phyloP scores from a whole-genome alignment of 2,329 filamentous ascomycete species.

The Fusarium oligoseptatum region DNA sequence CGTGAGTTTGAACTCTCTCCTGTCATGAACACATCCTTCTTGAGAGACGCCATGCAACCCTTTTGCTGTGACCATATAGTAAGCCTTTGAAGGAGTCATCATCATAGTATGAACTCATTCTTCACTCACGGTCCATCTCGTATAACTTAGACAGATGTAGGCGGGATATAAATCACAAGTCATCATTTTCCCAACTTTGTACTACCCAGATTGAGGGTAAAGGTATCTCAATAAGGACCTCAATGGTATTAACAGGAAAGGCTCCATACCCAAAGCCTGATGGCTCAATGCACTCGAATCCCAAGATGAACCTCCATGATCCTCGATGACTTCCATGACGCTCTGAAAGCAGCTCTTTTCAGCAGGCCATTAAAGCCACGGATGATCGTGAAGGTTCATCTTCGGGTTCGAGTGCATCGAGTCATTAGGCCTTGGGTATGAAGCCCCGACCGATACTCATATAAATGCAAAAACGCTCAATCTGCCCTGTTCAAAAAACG shows the following conservation, averaged over 20 bases:
- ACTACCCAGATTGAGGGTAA: not conserved
- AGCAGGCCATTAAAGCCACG: too few relatives aligned
- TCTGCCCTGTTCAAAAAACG: slow-evolving; percentile 23
- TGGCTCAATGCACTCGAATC: too few relatives aligned
- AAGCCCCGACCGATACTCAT: not conserved
- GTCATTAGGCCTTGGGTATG: too few relatives aligned
- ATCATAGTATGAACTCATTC: not conserved
- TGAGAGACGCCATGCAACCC: not conserved
- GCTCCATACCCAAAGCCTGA: not conserved
- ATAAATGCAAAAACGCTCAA: slow-evolving; percentile 19
- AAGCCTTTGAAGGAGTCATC: not conserved
- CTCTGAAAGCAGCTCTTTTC: too few relatives aligned
- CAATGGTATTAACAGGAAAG: not conserved
- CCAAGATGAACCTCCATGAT: too few relatives aligned
- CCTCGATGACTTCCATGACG: too few relatives aligned
- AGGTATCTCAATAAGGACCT: not conserved
- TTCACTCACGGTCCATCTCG: not conserved
- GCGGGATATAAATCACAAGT: not conserved
- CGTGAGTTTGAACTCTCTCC: not conserved
- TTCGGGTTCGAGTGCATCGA: too few relatives aligned
- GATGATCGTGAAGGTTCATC: too few relatives aligned
- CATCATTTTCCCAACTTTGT: not conserved
- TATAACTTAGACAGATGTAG: not conserved
- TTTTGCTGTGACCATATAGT: too few relatives aligned
- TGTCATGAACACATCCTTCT: not conserved